Evolutionary conservation across 1,284 basidiomycete species (phyloP).

Genomic region (Moesziomyces sp.): DNA sequence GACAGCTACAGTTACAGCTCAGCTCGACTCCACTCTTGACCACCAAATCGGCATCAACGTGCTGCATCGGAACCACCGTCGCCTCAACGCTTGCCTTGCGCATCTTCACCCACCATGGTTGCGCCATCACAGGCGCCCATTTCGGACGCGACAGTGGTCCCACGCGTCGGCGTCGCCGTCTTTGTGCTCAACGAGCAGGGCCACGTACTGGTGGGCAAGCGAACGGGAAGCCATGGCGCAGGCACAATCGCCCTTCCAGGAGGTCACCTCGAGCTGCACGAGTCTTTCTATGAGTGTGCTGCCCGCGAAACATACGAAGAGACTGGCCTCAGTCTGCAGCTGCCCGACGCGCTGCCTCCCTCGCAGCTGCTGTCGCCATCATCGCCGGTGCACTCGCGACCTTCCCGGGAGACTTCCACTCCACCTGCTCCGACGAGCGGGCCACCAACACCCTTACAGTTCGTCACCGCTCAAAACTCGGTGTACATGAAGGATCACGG

Average conservation of each 20-base stretch:
- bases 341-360: conserved; percentile 6
- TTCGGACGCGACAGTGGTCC: conserved; percentile 45
- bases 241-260: conserved; percentile 63
- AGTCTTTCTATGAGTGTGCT: conserved; percentile 61
- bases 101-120: no score
- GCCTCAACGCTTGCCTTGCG: no score
- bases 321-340: conserved; percentile 46
- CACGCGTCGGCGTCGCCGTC: conserved; percentile 62
- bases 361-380: conserved; percentile 12
- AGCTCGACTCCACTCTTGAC: no score
- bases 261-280: conserved; percentile 66
- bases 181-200: conserved; percentile 58
- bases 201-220: conserved; percentile 58
- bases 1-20: no score
- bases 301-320: conserved; percentile 48
- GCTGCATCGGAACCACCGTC: no score
- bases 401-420: conserved; percentile 12
- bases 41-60: no score
- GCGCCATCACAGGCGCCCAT: conserved; percentile 7
- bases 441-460: conserved; percentile 28
- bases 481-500: conserved; percentile 42
- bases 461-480: conserved; percentile 51
- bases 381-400: conserved; percentile 9
- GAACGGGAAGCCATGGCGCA: conserved; percentile 62
- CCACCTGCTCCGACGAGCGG: conserved; percentile 5